Percentiles rank a stretch among this genome's conserved stretches.
phyloP scores from a whole-genome alignment of 176 grass and related monocot species.

The Olyra latifolia region DNA sequence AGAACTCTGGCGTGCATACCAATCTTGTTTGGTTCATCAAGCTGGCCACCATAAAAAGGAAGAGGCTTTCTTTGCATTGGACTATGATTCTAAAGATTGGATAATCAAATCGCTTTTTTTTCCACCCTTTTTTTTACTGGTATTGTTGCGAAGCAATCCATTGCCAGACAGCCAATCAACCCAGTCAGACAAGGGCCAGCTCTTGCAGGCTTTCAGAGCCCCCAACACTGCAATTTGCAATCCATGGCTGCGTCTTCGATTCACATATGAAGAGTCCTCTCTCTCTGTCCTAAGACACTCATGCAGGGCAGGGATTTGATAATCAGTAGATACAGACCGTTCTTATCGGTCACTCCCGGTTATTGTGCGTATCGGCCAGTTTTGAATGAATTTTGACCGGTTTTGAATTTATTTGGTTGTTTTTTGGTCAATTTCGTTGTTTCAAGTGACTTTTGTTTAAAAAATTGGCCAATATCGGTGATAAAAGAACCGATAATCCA shows the following conservation, averaged over 20 bases:
- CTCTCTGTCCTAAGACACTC: not conserved
- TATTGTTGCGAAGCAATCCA: not conserved
- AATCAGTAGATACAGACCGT: no score
- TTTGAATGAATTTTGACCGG: no score
- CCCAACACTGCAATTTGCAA: not conserved
- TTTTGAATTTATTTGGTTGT: no score
- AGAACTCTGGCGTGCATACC: not conserved
- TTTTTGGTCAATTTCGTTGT: no score
- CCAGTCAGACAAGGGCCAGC: not conserved
- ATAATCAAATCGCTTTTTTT: not conserved
- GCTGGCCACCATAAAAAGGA: not conserved
- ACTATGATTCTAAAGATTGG: not conserved
- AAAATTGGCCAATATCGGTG: no score
- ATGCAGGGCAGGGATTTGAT: no score
- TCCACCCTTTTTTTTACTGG: not conserved
- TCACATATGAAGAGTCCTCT: not conserved
- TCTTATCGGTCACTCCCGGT: no score
- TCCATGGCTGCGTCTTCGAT: not conserved
- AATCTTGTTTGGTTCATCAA: not conserved
- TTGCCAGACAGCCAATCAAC: not conserved
- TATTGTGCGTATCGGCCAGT: no score
- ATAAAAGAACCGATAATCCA: no score
- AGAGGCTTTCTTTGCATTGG: not conserved
- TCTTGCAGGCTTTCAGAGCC: constrained; percentile 6
- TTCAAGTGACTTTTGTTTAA: no score